phyloP scores from a whole-genome alignment of 2,329 filamentous ascomycete genomes.

The Xylaria sp. region DNA sequence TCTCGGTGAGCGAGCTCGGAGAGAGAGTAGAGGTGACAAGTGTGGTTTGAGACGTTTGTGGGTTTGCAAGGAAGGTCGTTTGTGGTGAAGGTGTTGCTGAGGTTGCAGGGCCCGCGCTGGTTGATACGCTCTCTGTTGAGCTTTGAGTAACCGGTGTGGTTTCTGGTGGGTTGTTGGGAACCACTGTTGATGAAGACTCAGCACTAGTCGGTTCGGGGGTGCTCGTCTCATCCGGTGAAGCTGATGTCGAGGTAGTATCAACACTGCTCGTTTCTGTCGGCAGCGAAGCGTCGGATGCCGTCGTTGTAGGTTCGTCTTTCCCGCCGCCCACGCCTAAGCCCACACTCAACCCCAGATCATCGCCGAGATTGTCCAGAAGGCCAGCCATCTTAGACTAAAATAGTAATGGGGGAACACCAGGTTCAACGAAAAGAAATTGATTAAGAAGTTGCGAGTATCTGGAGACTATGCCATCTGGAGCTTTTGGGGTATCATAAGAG shows the following conservation, averaged over 20 bases:
- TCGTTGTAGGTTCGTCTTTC: conserved; percentile 21
- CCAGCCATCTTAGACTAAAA: conserved; percentile 46
- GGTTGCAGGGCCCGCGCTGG: conserved; percentile 16
- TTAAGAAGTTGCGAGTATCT: conserved; percentile 23
- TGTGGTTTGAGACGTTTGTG: conserved; percentile 37
- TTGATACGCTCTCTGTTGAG: conserved; percentile 26
- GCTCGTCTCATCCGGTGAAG: conserved; percentile 6
- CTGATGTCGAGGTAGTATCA: conserved; percentile 31
- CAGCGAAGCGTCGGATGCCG: conserved; percentile 26
- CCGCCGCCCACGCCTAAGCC: conserved; percentile 27
- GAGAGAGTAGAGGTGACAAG: conserved; percentile 40
- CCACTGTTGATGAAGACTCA: conserved; percentile 22
- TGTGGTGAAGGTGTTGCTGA: conserved; percentile 24
- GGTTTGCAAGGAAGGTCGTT: conserved; percentile 15
- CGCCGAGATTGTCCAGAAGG: conserved; percentile 43
- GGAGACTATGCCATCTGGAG: conserved; percentile 35
- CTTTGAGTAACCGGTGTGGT: conserved; percentile 20
- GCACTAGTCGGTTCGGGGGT: conserved; percentile 18
- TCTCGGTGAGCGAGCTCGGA: conserved; percentile 41
- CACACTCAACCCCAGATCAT: conserved; percentile 38
- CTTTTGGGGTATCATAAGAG: not conserved
- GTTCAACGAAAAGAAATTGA: conserved; percentile 45
- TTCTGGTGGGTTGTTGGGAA: conserved; percentile 12
- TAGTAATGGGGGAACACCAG: conserved; percentile 45
- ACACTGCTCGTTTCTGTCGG: conserved; percentile 28